These are phyloP conservation scores for Cladosporium sphaerospermum DNA, from an alignment of 2,329 filamentous ascomycete species.

Conservation along the genomic window DNA sequence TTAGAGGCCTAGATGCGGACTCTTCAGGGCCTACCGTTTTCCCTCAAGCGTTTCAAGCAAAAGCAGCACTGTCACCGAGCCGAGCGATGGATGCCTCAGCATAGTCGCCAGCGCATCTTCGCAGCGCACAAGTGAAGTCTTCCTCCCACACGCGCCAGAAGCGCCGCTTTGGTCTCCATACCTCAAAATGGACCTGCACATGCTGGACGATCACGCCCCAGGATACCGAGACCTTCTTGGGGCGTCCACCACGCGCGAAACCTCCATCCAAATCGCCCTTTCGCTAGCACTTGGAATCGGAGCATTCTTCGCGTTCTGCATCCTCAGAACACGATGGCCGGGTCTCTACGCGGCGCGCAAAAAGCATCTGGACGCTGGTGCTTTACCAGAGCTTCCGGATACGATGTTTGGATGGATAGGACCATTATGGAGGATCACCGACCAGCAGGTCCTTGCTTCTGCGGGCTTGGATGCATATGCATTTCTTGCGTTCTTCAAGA, in stretches of 20 bases:
- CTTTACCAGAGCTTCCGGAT: conserved; percentile 73
- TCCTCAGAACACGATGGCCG: conserved; percentile 86
- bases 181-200: background rate
- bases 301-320: conserved; percentile 71
- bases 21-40: background rate
- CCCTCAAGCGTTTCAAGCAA: background rate
- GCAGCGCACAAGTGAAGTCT: background rate
- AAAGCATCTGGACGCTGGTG: conserved; percentile 59
- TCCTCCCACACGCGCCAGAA: background rate
- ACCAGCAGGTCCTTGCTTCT: conserved; percentile 82
- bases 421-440: conserved; percentile 72
- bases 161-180: background rate
- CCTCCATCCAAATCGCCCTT: conserved; percentile 60
- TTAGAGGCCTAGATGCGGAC: background rate
- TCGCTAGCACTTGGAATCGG: conserved; percentile 63
- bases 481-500: conserved; percentile 92
- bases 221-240: conserved; percentile 23
- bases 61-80: background rate
- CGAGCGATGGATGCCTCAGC: background rate
- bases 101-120: background rate
- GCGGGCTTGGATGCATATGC: conserved; percentile 94
- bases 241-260: conserved; percentile 36
- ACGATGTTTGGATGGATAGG: conserved; percentile 92
- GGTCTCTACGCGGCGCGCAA: conserved; percentile 84
- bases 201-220: conserved; percentile 2